Evolutionary conservation across 345 rosid genomes (phyloP).

Genomic region (Raphanus sativus): DNA sequence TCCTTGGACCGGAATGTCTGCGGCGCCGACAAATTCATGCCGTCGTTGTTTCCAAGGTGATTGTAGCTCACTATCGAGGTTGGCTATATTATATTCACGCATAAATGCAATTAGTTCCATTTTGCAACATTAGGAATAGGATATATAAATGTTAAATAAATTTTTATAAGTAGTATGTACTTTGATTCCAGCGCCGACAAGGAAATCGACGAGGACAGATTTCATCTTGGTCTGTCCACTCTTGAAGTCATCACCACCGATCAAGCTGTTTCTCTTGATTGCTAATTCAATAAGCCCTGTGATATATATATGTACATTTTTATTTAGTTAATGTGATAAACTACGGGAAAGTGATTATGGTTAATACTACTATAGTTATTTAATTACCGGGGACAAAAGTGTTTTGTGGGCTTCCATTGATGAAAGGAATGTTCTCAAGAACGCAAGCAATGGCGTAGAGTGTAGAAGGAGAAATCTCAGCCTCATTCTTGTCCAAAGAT

Average conservation of each 20-base stretch:
- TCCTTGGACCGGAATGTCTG: slow-evolving; percentile 96
- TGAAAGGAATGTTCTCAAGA: slow-evolving; percentile 83
- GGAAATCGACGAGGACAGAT: slow-evolving; percentile 41
- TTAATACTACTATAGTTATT: neutral
- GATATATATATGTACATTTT: neutral
- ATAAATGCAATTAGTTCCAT: neutral
- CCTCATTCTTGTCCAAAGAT: slow-evolving; percentile 75
- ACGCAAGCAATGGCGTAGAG: slow-evolving; percentile 87
- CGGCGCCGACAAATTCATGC: slow-evolving; percentile 97
- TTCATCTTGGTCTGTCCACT: slow-evolving; percentile 99
- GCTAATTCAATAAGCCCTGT: slow-evolving; percentile 94
- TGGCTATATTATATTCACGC: slow-evolving; percentile 48
- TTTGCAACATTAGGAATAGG: slow-evolving; percentile 8
- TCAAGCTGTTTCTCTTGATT: slow-evolving; percentile 71
- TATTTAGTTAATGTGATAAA: neutral
- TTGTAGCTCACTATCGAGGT: slow-evolving; percentile 98
- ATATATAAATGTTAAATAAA: neutral
- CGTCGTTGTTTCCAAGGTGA: slow-evolving; percentile 95
- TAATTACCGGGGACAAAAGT: slow-evolving; percentile 90
- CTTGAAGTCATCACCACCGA: slow-evolving; percentile 98
- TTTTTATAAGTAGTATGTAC: slow-evolving; percentile 30
- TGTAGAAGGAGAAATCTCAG: slow-evolving; percentile 96
- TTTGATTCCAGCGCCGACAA: slow-evolving; percentile 98
- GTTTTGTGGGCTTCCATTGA: slow-evolving; percentile 98
- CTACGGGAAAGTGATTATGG: neutral